A percentile compares a stretch with the other conserved stretches of the same genome.
Evolutionary conservation across 192 early-diverging fungal genomes (phyloP).

Genomic region (Podila epicladia): DNA sequence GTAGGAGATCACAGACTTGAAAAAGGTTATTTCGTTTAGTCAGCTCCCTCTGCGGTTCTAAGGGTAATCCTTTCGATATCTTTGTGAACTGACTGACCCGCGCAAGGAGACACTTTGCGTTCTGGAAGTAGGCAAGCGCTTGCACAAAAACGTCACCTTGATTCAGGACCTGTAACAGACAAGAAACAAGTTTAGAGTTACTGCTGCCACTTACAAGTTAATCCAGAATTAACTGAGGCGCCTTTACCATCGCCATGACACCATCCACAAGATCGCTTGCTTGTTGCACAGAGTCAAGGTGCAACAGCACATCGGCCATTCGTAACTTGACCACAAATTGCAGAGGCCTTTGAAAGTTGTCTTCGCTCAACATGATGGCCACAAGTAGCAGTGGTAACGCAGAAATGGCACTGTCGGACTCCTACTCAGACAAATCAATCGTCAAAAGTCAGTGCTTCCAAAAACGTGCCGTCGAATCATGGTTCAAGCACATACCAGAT

Average conservation of each 20-base stretch:
- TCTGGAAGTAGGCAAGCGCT: slow-evolving; percentile 30
- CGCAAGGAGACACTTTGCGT: slow-evolving; percentile 26
- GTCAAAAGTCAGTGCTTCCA: background rate
- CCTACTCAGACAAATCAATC: background rate
- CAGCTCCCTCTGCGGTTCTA: background rate
- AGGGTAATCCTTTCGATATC: background rate
- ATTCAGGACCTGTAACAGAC: slow-evolving; percentile 9
- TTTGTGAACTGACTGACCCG: slow-evolving; percentile 1
- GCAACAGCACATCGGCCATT: slow-evolving; percentile 18
- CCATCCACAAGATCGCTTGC: slow-evolving; percentile 26
- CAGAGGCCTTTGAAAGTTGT: slow-evolving; percentile 22
- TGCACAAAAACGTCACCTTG: slow-evolving; percentile 35
- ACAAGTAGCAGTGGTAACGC: slow-evolving; percentile 26
- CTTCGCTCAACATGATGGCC: slow-evolving; percentile 22
- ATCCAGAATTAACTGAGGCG: background rate
- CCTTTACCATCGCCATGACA: slow-evolving; percentile 21
- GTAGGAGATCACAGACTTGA: background rate
- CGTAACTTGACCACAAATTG: slow-evolving; percentile 27
- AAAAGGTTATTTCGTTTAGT: background rate
- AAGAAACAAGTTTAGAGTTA: background rate
- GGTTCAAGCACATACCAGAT: slow-evolving; percentile 14
- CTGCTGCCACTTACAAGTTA: background rate
- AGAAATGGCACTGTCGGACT: slow-evolving; percentile 16
- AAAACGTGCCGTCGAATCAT: too few relatives aligned
- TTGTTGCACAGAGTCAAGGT: slow-evolving; percentile 12